These are phyloP conservation scores for Phlyctochytrium arcticum DNA, from an alignment of 192 early-diverging fungal species.

Conservation along the genomic window DNA sequence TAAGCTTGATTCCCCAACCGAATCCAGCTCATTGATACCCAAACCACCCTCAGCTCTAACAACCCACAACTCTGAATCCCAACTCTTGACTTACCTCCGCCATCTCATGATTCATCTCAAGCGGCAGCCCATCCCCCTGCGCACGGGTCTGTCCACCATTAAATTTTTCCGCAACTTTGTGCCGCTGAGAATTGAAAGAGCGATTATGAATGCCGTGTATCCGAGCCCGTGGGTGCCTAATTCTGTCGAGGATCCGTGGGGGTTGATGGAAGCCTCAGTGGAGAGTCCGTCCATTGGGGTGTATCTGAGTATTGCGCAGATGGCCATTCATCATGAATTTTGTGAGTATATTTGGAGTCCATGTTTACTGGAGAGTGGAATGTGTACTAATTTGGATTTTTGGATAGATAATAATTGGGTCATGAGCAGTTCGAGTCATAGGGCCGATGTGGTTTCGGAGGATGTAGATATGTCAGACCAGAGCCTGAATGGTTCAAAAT, in stretches of 20 bases:
- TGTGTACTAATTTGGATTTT: no score
- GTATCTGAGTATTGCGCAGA: constrained; percentile 29
- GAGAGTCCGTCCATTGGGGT: constrained; percentile 44
- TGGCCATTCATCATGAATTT: constrained; percentile 31
- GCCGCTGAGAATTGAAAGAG: constrained; percentile 29
- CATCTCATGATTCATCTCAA: constrained; percentile 29
- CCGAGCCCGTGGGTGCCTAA: constrained; percentile 43
- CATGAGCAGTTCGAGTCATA: constrained; percentile 21
- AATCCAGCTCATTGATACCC: neutral
- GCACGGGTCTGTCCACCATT: constrained; percentile 16
- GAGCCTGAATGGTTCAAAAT: no score
- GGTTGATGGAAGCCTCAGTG: constrained; percentile 17
- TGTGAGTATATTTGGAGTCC: constrained; percentile 16
- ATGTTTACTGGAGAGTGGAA: no score
- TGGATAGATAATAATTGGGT: constrained; percentile 35
- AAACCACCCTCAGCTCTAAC: neutral
- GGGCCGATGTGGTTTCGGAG: constrained; percentile 27
- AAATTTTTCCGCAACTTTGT: constrained; percentile 33
- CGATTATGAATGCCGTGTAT: constrained; percentile 37
- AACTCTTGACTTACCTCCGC: neutral
- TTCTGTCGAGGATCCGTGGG: constrained; percentile 39
- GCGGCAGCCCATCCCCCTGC: constrained; percentile 36
- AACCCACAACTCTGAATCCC: neutral
- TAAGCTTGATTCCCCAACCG: neutral
- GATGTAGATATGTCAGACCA: no score